Conservation (phyloP, 164 flowering plant genomes). For the Vitis vinifera region DNA sequence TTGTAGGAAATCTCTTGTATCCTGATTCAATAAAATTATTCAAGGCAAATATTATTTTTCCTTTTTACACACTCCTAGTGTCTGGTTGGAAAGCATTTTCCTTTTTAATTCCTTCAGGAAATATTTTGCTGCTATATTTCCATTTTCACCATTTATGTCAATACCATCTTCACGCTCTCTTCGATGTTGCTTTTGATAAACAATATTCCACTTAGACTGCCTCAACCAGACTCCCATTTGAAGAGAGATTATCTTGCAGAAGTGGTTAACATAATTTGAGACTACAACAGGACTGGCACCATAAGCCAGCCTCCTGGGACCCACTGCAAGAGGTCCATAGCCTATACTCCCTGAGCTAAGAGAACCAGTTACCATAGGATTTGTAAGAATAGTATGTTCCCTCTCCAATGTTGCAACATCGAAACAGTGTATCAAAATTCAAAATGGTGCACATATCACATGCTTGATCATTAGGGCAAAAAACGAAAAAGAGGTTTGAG, state of each 20-base stretch:
- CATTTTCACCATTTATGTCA: constrained; percentile 74
- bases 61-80: constrained; percentile 11
- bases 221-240: too few relatives aligned
- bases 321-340: constrained; percentile 83
- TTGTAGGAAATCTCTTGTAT: too few relatives aligned
- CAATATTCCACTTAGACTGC: neutral
- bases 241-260: too few relatives aligned
- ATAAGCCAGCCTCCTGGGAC: constrained; percentile 83
- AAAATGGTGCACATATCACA: too few relatives aligned
- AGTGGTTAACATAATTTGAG: constrained; percentile 7
- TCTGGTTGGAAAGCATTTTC: constrained; percentile 23
- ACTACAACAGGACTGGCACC: constrained; percentile 59
- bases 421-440: too few relatives aligned
- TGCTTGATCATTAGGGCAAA: too few relatives aligned
- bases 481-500: too few relatives aligned
- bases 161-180: constrained; percentile 57
- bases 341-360: constrained; percentile 52
- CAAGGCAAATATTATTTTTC: too few relatives aligned
- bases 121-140: constrained; percentile 17
- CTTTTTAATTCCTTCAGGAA: constrained; percentile 33
- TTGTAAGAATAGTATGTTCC: constrained; percentile 64
- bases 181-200: constrained; percentile 46
- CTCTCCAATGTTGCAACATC: constrained; percentile 65
- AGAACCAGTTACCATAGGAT: constrained; percentile 44
- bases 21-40: too few relatives aligned